Evolutionary conservation across 2,329 filamentous ascomycete genomes (phyloP).

Genomic region (Alternaria metachromatica): DNA sequence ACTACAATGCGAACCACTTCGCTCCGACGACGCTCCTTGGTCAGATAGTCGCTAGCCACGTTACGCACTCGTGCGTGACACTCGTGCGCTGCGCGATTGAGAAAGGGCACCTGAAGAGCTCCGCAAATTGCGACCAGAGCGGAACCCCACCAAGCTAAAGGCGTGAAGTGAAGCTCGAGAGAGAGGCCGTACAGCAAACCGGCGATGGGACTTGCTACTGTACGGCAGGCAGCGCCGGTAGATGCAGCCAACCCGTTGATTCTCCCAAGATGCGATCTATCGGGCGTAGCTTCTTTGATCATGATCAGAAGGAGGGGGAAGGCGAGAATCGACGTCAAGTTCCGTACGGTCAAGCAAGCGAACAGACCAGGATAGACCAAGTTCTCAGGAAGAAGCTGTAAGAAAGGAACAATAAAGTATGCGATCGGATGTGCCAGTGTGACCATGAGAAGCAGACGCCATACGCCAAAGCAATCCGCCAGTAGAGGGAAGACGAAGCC

Average conservation of each 20-base stretch:
- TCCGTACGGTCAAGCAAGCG: slow-evolving; percentile 68
- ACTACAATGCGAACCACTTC: slow-evolving; percentile 36
- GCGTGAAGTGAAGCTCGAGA: slow-evolving; percentile 63
- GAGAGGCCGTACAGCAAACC: slow-evolving; percentile 71
- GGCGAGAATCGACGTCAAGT: slow-evolving; percentile 71
- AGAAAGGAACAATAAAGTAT: slow-evolving; percentile 73
- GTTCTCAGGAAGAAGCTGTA: slow-evolving; percentile 63
- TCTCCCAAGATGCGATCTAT: slow-evolving; percentile 67
- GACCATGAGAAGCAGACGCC: slow-evolving; percentile 70
- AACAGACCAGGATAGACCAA: slow-evolving; percentile 69
- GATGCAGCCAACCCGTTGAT: slow-evolving; percentile 77
- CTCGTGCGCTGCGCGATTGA: slow-evolving; percentile 56
- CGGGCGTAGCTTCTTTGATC: slow-evolving; percentile 73
- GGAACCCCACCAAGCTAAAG: slow-evolving; percentile 69
- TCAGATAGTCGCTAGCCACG: slow-evolving; percentile 28
- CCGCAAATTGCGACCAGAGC: slow-evolving; percentile 63
- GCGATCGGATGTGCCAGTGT: slow-evolving; percentile 70
- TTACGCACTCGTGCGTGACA: slow-evolving; percentile 37
- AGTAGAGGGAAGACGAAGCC: slow-evolving; percentile 72
- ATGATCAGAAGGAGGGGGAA: slow-evolving; percentile 74
- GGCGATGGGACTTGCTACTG: slow-evolving; percentile 70
- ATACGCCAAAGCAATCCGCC: slow-evolving; percentile 69
- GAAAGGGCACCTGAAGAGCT: slow-evolving; percentile 62
- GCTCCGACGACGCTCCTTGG: slow-evolving; percentile 20
- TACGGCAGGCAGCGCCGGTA: slow-evolving; percentile 74